A percentile compares a stretch with the other conserved stretches of the same genome.
phyloP scores from a whole-genome alignment of 176 grass and related monocot species.

The Aegilops tauschii region DNA sequence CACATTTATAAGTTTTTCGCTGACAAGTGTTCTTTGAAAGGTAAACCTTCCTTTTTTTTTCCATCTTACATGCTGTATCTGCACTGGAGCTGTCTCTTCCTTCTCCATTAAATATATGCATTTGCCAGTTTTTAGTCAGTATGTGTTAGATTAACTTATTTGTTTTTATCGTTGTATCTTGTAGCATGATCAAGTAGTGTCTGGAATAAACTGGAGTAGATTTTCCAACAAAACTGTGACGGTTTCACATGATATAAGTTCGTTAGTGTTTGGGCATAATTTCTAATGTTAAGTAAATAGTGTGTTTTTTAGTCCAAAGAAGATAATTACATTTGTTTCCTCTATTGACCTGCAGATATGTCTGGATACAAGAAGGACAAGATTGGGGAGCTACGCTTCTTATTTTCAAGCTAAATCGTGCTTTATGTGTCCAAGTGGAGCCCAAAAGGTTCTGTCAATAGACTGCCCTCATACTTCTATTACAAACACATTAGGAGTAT shows the following conservation, averaged over 20 bases:
- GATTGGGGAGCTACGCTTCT: slow-evolving; percentile 94
- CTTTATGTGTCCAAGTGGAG: slow-evolving; percentile 95
- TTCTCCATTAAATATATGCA: not conserved
- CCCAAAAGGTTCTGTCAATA: slow-evolving; percentile 57
- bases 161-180: slow-evolving; percentile 18
- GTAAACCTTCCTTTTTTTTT: slow-evolving; percentile 22
- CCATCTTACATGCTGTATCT: not conserved
- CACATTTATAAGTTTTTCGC: slow-evolving; percentile 87
- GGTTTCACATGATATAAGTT: slow-evolving; percentile 95
- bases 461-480: not conserved
- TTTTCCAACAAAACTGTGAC: slow-evolving; percentile 94
- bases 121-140: not conserved
- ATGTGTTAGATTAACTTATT: slow-evolving; percentile 2
- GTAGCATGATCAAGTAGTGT: slow-evolving; percentile 96
- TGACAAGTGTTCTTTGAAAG: slow-evolving; percentile 95
- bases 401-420: slow-evolving; percentile 94
- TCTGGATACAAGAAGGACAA: slow-evolving; percentile 73
- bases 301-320: not conserved
- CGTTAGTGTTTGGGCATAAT: slow-evolving; percentile 43
- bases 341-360: slow-evolving; percentile 53
- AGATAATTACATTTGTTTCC: not conserved
- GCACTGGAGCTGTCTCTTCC: not conserved
- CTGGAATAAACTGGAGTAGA: slow-evolving; percentile 86
- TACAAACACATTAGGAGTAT: not conserved
- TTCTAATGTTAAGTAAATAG: slow-evolving; percentile 9